Base-by-base conservation (phyloP, 2,329 filamentous ascomycete species). In the Aspergillus latus region DNA sequence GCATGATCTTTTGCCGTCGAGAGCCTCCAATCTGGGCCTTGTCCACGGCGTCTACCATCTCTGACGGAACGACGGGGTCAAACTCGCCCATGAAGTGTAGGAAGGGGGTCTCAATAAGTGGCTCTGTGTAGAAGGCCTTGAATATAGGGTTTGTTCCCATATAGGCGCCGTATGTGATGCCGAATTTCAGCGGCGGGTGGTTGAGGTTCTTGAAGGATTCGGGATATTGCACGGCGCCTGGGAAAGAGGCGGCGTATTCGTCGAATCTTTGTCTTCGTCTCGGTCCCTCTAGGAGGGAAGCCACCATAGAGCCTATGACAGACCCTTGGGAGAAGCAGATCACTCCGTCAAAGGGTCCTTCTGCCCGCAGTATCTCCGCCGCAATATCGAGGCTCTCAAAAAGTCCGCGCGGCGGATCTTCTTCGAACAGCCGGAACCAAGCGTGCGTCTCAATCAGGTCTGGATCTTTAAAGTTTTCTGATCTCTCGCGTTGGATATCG, bases 341-440 rank as follows among this genome's bases (percentile, higher is more conserved):
- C 28, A 46, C 13, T 2, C 44, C 44, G 7, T 46, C 44, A 15
- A 46, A 46, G 9, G 44, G 44, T 4, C 44, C 44, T 34, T 46
- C 28, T 46, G 29, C 32, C 3, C 29, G 44, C 3, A 46, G 44
- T 2, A 46, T 34, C n/a, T 46, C 28, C 1, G 44, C 44, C n/a
- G 26, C 13, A 5, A 13, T 46, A 29, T 46, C 29, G n/a, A 46
- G 26, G 29, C 44, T 46, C 13, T 46, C 44, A 13, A 32, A 6
- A 2, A 46, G 11, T 5, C 44, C 44, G 8, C 28, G 28, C 10
- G 44, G 44, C 4, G 44, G 44, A 10, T 46, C 44, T 2, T 46
- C 44, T 16, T 46, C 44, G 44, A 29, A 28, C n/a, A 46, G 44
- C n/a, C 44, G 29, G 44, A 46, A 46, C 44, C 44, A 46, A 13